Conservation (phyloP, 257 asterid species). For the Gynochthodes officinalis region DNA sequence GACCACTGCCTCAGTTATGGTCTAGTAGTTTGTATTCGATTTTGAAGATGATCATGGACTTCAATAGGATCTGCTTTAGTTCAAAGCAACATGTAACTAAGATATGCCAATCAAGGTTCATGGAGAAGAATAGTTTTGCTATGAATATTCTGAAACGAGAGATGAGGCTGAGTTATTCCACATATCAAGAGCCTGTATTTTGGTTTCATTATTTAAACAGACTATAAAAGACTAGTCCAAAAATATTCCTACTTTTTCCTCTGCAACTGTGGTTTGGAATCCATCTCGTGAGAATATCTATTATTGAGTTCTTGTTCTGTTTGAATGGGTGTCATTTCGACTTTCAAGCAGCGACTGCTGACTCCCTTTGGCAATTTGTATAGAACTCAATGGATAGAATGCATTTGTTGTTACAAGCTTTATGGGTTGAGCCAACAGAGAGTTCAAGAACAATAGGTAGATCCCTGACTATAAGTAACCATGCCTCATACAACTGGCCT, state of each 20-base stretch:
- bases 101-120: background rate
- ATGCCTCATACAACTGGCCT: background rate
- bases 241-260: constrained; percentile 1
- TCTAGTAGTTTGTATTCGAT: background rate
- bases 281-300: background rate
- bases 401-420: background rate
- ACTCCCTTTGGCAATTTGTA: background rate
- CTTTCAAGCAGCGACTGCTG: constrained; percentile 6
- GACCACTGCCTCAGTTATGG: background rate
- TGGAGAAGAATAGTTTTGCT: constrained; percentile 1
- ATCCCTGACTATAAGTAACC: background rate
- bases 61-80: constrained; percentile 5
- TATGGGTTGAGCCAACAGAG: background rate
- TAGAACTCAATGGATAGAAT: background rate
- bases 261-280: constrained; percentile 13
- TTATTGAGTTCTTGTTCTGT: background rate
- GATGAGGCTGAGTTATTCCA: constrained; percentile 21
- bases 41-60: constrained; percentile 6
- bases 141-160: constrained; percentile 15
- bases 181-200: constrained; percentile 12
- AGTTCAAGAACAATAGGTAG: background rate
- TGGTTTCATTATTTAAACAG: background rate
- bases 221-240: background rate
- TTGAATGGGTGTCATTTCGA: constrained; percentile 9
- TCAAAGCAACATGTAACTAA: background rate